Base-by-base conservation (phyloP, 768 basidiomycete species). In the Russula emetica region DNA sequence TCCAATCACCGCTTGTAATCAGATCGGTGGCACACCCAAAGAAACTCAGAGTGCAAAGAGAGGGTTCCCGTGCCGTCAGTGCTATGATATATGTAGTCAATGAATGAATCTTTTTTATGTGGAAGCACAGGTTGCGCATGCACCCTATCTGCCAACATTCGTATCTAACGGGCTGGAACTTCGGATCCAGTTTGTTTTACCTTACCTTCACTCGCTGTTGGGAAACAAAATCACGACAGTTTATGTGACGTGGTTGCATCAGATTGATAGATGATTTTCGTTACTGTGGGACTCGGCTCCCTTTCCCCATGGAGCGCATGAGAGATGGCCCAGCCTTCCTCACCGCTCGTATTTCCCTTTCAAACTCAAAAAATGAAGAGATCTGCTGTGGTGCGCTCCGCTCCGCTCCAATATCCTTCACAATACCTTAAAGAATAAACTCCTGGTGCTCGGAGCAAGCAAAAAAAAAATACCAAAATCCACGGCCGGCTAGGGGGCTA, bases 281-380 rank as follows among this genome's bases (percentile, higher is more conserved):
- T 64, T 30, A 30, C n/a, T 2, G 30, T 30, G 9, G 44, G 13
- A 52, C 22, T 55, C 60, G 64, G 63, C 28, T 49, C 47, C 22
- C 47, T 52, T 61, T 61, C 64, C 64, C 64, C 64, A 61, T 65
- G 55, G 55, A 65, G 64, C 60, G 40, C n/a, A n/a, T n/a, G n/a
- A n/a, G n/a, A n/a, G n/a, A n/a, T n/a, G n/a, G n/a, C n/a, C n/a
- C n/a, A n/a, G n/a, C n/a, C n/a, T n/a, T n/a, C n/a, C n/a, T n/a
- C 34, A 28, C 38, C 30, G 18, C 34, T 44, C 28, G 38, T 45
- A 20, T 11, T 52, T 38, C 22, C 18, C 56, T 51, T 57, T 51
- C 28, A 30, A 47, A 55, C 22, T 28, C 49, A 34, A 30, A 30
- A 30, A 30, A 5, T 28, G 2, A 28, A 8, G n/a, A 30, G 30